phyloP scores from a whole-genome alignment of 192 early-diverging fungal species.

The Martensiomyces pterosporus region DNA sequence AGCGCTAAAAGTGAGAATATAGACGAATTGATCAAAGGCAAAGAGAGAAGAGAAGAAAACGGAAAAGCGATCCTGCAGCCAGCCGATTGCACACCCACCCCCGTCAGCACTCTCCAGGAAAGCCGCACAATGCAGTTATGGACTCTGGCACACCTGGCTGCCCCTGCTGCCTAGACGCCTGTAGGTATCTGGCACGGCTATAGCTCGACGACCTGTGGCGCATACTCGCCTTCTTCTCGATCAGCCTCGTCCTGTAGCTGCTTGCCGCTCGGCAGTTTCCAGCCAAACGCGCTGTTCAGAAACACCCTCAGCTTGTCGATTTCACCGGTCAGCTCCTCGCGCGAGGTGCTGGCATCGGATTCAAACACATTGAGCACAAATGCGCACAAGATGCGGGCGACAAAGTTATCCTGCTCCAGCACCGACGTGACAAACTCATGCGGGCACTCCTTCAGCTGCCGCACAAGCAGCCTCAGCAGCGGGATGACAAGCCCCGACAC shows the following conservation, averaged over 20 bases:
- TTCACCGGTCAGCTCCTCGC: conserved; percentile 28
- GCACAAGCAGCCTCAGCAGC: conserved; percentile 46
- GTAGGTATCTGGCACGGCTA: no score
- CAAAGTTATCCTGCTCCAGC: conserved; percentile 35
- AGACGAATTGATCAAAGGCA: no score
- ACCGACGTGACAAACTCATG: conserved; percentile 30
- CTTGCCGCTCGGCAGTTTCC: conserved; percentile 59
- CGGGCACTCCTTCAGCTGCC: conserved; percentile 17
- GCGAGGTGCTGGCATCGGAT: conserved; percentile 13
- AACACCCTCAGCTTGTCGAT: conserved; percentile 51
- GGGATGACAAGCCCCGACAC: conserved; percentile 51
- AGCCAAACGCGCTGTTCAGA: conserved; percentile 56
- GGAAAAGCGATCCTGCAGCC: no score
- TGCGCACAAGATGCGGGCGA: conserved; percentile 30
- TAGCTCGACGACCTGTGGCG: conserved; percentile 65
- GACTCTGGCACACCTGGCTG: no score
- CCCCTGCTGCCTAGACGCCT: no score
- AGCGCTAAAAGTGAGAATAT: no score
- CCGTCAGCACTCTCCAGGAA: no score
- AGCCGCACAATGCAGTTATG: no score
- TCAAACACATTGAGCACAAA: conserved; percentile 41
- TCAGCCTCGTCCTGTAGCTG: conserved; percentile 52
- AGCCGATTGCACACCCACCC: no score
- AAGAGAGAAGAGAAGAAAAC: no score
- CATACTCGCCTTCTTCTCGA: conserved; percentile 63